Conservation (phyloP, 208 protist genomes). For the Crithidia thermophila region DNA sequence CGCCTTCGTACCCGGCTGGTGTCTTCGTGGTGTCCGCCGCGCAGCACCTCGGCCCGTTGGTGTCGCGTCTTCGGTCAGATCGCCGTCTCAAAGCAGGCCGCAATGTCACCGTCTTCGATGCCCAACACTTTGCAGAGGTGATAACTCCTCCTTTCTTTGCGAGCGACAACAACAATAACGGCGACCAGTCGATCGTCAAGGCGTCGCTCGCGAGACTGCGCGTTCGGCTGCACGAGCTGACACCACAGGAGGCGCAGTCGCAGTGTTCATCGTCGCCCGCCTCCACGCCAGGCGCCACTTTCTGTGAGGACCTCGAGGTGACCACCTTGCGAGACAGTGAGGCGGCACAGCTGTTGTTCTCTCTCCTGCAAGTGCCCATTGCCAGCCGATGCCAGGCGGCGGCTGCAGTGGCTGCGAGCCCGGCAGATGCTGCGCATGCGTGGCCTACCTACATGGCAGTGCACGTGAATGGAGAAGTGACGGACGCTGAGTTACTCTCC, state of each 20-base stretch:
- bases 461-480: constrained; percentile 22
- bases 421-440: not conserved
- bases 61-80: constrained; percentile 30
- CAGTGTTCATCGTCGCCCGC: too few relatives aligned
- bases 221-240: not conserved
- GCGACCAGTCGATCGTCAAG: too few relatives aligned
- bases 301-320: not conserved
- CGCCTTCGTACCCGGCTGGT: constrained; percentile 38
- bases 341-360: constrained; percentile 7
- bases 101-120: constrained; percentile 57
- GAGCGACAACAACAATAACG: too few relatives aligned
- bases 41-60: constrained; percentile 31
- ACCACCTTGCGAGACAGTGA: constrained; percentile 1
- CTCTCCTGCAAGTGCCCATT: constrained; percentile 9
- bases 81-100: constrained; percentile 37
- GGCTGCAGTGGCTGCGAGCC: not conserved
- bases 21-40: constrained; percentile 43
- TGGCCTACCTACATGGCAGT: constrained; percentile 36
- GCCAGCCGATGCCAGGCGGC: not conserved
- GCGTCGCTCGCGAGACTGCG: not conserved
- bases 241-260: too few relatives aligned
- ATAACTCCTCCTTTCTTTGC: not conserved
- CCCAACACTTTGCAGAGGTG: constrained; percentile 17
- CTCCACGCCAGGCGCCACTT: too few relatives aligned
- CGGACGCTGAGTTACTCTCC: constrained; percentile 5